These are phyloP conservation scores for Somion occarium DNA, from an alignment of 1,284 basidiomycete genomes.

Conservation along the genomic window DNA sequence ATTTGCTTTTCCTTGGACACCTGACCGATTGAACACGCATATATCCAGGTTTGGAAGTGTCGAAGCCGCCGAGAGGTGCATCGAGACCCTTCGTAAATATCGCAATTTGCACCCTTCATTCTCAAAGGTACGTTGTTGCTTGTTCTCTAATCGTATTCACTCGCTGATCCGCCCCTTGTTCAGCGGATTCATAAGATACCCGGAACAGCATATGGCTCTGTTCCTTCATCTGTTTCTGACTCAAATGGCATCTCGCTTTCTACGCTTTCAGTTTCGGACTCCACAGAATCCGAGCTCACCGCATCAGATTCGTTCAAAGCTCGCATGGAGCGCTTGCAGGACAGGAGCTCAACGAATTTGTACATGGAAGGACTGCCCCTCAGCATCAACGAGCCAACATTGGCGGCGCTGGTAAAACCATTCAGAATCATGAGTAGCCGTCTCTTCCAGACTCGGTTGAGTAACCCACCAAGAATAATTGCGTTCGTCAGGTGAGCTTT, in stretches of 20 bases:
- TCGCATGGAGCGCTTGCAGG: constrained; percentile 65
- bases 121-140: constrained; percentile 37
- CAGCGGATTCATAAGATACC: constrained; percentile 78
- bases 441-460: constrained; percentile 70
- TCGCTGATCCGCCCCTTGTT: constrained; percentile 1
- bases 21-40: neutral
- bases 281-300: constrained; percentile 8
- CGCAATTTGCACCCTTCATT: constrained; percentile 76
- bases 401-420: constrained; percentile 55
- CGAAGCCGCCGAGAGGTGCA: constrained; percentile 64
- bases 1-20: neutral
- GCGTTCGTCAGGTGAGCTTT: constrained; percentile 62
- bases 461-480: constrained; percentile 68
- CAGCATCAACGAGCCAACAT: constrained; percentile 49
- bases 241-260: constrained; percentile 10
- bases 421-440: constrained; percentile 66
- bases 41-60: constrained; percentile 51
- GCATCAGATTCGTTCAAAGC: constrained; percentile 53
- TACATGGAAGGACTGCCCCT: constrained; percentile 73
- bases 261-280: neutral
- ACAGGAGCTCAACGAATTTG: constrained; percentile 60
- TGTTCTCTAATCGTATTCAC: neutral
- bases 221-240: constrained; percentile 11
- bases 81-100: constrained; percentile 57
- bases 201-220: constrained; percentile 47